Base-by-base conservation (phyloP, 2,329 filamentous ascomycete genomes). In the Hortaea werneckii region DNA sequence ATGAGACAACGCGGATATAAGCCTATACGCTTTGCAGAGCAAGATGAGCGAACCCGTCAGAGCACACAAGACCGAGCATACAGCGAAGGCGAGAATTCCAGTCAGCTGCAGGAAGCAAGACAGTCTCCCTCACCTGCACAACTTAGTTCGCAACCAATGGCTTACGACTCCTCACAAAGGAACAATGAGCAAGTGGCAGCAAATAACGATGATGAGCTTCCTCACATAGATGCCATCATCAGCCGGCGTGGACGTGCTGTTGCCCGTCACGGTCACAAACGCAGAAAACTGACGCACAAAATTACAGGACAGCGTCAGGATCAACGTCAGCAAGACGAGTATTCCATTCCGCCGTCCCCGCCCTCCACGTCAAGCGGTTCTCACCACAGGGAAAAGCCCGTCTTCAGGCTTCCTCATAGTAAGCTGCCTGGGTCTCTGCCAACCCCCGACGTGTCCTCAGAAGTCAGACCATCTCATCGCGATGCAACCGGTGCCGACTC, bases 301-400 rank as follows among this genome's bases (percentile, higher is more conserved):
- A n/a, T 9, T 4, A n/a, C n/a, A n/a, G 37, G 37, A n/a, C 11
- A 20, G 8, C 10, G 8, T 20, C 11, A 10, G 37, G 11, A 40
- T 30, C 7, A 6, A n/a, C 13, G 6, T 11, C 40, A 27, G 40
- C 40, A n/a, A n/a, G 60, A 66, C 37, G 55, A 63, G 2, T 68
- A 62, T 54, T 56, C 62, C 2, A 53, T 68, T n/a, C 67, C 68
- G 7, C 61, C 64, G n/a, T 71, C 69, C 7, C 69, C 69, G 29
- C 67, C 67, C n/a, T 42, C 45, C 9, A 61, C 53, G n/a, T 56
- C 57, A 8, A 55, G 50, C 30, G 51, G 47, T 7, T 45, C 48
- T 4, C 43, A 29, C 6, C 26, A 29, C 9, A 26, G 28, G 26
- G 40, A 30, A 32, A 29, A 8, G 40, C 41, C 45, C 5, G 29